These are phyloP conservation scores for Pseudomonodictys pantanalensis DNA, from an alignment of 495 filamentous ascomycete genomes.

Conservation along the genomic window DNA sequence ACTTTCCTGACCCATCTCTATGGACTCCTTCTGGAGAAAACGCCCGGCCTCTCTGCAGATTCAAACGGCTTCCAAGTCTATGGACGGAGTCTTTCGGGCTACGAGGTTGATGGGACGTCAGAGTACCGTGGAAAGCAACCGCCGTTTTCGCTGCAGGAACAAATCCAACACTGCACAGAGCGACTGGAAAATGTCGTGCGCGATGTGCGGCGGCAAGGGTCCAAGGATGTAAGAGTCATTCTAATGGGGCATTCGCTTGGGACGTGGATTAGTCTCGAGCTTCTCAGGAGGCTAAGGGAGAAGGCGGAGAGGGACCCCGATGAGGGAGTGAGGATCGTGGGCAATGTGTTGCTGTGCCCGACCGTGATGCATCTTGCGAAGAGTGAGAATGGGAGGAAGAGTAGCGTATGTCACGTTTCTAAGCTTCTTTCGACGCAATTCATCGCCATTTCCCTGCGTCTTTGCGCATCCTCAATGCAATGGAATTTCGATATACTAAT, in stretches of 20 bases:
- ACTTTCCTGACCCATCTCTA: constrained; percentile 62
- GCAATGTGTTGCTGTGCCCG: constrained; percentile 38
- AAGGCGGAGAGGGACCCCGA: not conserved
- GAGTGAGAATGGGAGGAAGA: constrained; percentile 34
- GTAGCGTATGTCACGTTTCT: constrained; percentile 21
- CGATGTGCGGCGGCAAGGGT: not conserved
- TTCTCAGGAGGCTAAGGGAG: constrained; percentile 22
- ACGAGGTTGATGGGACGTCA: constrained; percentile 49
- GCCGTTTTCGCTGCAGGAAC: constrained; percentile 53
- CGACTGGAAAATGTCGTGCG: constrained; percentile 33
- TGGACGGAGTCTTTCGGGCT: constrained; percentile 72
- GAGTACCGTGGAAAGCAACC: constrained; percentile 29
- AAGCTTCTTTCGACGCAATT: not conserved
- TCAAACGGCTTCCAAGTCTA: constrained; percentile 54
- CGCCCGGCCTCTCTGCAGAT: no score
- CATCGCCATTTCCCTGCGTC: not conserved
- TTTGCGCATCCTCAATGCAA: not conserved
- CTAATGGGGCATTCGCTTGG: constrained; percentile 55
- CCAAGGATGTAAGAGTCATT: constrained; percentile 52
- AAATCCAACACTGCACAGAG: constrained; percentile 54
- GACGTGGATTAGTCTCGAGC: constrained; percentile 37
- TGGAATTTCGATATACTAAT: constrained; percentile 1
- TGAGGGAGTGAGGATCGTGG: constrained; percentile 23
- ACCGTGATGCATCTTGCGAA: constrained; percentile 37
- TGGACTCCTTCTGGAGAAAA: constrained; percentile 27